Conservation (phyloP, 352 stramenopile species). For the Phytopythium oedochilum region DNA sequence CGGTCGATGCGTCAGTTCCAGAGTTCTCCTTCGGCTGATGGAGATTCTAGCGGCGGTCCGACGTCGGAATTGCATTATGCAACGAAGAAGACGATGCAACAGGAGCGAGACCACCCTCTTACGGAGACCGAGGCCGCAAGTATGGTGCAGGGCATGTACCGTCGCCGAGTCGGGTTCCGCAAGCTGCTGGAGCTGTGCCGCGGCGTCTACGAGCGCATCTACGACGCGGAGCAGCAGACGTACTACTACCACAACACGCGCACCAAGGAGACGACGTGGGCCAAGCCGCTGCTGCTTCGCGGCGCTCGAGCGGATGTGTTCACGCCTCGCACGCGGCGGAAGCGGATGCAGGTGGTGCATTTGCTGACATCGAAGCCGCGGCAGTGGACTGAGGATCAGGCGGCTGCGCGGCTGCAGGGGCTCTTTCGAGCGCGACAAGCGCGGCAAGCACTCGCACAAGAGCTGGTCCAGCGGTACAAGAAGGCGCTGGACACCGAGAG, state of each 20-base stretch:
- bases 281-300: slow-evolving; percentile 52
- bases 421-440: slow-evolving; percentile 53
- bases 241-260: slow-evolving; percentile 84
- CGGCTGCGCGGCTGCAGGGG: slow-evolving; percentile 42
- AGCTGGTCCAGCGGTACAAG: slow-evolving; percentile 45
- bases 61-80: too few species aligned
- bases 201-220: slow-evolving; percentile 67
- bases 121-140: slow-evolving; percentile 32
- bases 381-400: slow-evolving; percentile 43
- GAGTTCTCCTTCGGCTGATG: too few species aligned
- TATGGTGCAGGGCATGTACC: slow-evolving; percentile 57
- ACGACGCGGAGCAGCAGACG: slow-evolving; percentile 33
- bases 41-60: too few species aligned
- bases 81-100: too few species aligned
- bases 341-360: slow-evolving; percentile 21
- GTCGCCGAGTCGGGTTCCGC: slow-evolving; percentile 37
- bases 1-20: slow-evolving; percentile 11
- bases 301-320: slow-evolving; percentile 34
- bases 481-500: slow-evolving; percentile 43
- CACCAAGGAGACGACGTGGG: slow-evolving; percentile 64
- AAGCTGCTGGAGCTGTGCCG: slow-evolving; percentile 37
- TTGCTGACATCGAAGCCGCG: not conserved
- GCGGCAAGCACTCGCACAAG: slow-evolving; percentile 26
- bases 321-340: slow-evolving; percentile 41
- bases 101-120: slow-evolving; percentile 8